These are phyloP conservation scores for Purpureocillium takamizusanense DNA, from an alignment of 2,329 filamentous ascomycete genomes.

Conservation along the genomic window DNA sequence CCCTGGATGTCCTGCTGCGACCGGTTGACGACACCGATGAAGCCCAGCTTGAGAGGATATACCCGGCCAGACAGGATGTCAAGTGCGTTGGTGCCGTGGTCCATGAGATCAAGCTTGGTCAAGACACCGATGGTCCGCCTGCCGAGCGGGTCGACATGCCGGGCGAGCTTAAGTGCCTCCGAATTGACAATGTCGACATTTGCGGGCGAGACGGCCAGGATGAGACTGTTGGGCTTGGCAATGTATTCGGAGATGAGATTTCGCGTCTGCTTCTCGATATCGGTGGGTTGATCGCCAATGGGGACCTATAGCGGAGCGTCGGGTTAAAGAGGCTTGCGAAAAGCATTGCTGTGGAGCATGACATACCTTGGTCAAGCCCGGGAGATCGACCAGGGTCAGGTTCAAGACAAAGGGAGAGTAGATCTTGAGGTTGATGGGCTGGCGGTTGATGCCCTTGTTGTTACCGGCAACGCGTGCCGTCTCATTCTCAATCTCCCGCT, in stretches of 20 bases:
- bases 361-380: conserved; percentile 82
- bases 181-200: conserved; percentile 99
- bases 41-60: conserved; percentile 92
- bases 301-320: conserved; percentile 53
- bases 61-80: conserved; percentile 97
- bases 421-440: conserved; percentile 97
- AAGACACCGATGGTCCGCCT: conserved; percentile 92
- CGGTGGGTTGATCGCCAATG: conserved; percentile 92
- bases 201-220: conserved; percentile 90
- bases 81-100: conserved; percentile 94
- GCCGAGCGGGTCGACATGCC: conserved; percentile 92
- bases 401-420: conserved; percentile 96
- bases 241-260: conserved; percentile 97
- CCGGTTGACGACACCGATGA: conserved; percentile 95
- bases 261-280: conserved; percentile 97
- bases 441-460: conserved; percentile 97
- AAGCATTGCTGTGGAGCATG: background rate
- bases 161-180: conserved; percentile 89
- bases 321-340: conserved; percentile 8
- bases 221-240: conserved; percentile 96
- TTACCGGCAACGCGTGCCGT: conserved; percentile 84
- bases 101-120: conserved; percentile 97
- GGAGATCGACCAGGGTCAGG: conserved; percentile 90
- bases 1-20: conserved; percentile 97
- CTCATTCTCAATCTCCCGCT: conserved; percentile 94